A percentile compares a stretch with the other conserved stretches of the same genome.
phyloP scores from a whole-genome alignment of 345 rosid species.

The Citropsis articulata region DNA sequence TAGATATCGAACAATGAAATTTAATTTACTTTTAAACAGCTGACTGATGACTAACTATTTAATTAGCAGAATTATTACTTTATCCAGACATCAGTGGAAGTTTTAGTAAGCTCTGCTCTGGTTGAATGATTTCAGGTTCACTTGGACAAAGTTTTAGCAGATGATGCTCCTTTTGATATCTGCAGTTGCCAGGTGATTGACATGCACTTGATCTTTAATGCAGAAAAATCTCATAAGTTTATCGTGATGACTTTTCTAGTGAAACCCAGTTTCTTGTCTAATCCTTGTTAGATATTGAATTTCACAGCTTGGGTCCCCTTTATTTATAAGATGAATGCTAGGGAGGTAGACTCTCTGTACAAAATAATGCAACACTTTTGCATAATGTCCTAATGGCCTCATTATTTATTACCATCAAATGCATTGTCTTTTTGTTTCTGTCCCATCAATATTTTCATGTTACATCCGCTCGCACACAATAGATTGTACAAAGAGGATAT shows the following conservation, averaged over 20 bases:
- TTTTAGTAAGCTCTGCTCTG: constrained; percentile 2
- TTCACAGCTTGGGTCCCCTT: neutral
- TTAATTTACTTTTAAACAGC: neutral
- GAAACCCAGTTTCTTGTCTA: neutral
- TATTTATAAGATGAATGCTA: neutral
- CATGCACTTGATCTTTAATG: neutral
- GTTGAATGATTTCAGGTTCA: constrained; percentile 51
- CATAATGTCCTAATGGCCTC: neutral
- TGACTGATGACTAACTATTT: neutral
- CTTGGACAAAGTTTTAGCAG: constrained; percentile 79
- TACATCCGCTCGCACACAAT: neutral
- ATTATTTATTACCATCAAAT: neutral
- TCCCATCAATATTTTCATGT: neutral
- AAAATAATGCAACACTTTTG: neutral
- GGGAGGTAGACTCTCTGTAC: neutral
- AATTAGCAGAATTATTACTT: neutral
- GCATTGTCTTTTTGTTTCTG: neutral
- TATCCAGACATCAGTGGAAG: neutral
- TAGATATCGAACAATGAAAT: neutral
- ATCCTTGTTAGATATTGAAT: neutral
- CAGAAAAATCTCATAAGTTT: neutral
- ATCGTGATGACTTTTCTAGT: neutral
- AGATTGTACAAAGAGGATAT: neutral
- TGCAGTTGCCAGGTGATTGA: constrained; percentile 92
- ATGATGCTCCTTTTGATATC: constrained; percentile 94